Base-by-base conservation (phyloP, 768 basidiomycete species). In the Hygrocybe punicea region DNA sequence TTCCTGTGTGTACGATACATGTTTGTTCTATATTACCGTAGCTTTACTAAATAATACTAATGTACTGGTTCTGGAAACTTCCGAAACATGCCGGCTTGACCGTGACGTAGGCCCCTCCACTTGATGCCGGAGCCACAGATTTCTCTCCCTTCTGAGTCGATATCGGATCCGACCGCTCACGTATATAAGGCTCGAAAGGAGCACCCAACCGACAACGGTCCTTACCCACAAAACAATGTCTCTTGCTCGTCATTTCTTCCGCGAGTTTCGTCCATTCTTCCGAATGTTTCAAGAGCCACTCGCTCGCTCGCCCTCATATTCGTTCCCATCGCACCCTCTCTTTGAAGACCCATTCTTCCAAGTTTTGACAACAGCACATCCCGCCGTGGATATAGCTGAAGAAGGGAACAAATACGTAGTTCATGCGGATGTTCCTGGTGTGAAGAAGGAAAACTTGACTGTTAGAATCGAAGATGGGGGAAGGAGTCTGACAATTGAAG, bases 391-490 rank as follows among this genome's bases (percentile, higher is more conserved):
- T 60, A 69, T 91, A 7, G 75, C 78, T 3, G 89, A 92, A 61
- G 79, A 84, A 57, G 82, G 79, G 1, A 76, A 84, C 67, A 74
- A 77, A 39, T 91, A 87, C 61, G 59, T 89, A 51, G 73, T 92
- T 40, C 86, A 91, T 63, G 87, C 88, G 1, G 90, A 92, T 64
- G 64, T 92, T 24, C 90, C 89, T 19, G 89, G 89, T 1, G 83
- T 91, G 24, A 84, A 82, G 68, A 89, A 85, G 74, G 88, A 91
- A 62, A 84, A 90, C 63, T 66, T 91, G 8, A 80, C 88, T 55
- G 79, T 91, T 51, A 78, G 82, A 7, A 75, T 91, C 57, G 86
- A 87, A 8, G 85, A 89, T 55, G 81, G 79, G 14, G 89, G 87
- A 2, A 78, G 81, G 55, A 88, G 82, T 59, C 66, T 91, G 56